These are phyloP conservation scores for Anthostomella pinea DNA, from an alignment of 2,329 filamentous ascomycete species.

Conservation along the genomic window DNA sequence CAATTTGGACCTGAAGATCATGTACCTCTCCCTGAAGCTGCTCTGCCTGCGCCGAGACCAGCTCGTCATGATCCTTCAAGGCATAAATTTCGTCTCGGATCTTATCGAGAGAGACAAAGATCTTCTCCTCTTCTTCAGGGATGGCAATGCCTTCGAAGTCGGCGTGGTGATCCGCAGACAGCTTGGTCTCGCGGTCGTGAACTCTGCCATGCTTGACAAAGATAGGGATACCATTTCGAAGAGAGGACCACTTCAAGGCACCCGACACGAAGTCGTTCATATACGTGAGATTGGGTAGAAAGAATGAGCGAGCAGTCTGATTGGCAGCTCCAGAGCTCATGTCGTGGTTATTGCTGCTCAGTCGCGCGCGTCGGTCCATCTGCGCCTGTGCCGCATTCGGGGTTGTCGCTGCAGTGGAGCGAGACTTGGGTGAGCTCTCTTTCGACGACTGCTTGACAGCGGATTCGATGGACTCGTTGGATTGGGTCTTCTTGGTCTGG, in stretches of 20 bases:
- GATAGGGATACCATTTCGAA: constrained; percentile 53
- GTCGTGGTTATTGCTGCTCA: constrained; percentile 6
- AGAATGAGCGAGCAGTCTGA: constrained; percentile 50
- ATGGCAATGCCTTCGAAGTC: constrained; percentile 50
- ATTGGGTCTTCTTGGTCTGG: constrained; percentile 23
- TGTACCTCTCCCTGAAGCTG: constrained; percentile 51
- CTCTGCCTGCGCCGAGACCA: constrained; percentile 53
- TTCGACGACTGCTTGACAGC: constrained; percentile 14
- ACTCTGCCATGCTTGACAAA: constrained; percentile 54
- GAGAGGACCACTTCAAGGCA: constrained; percentile 49
- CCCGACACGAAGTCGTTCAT: constrained; percentile 58
- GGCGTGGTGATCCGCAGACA: constrained; percentile 40
- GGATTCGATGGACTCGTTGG: constrained; percentile 11
- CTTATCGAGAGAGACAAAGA: constrained; percentile 61
- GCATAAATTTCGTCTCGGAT: constrained; percentile 56
- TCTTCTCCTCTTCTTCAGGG: constrained; percentile 53
- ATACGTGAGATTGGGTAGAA: constrained; percentile 52
- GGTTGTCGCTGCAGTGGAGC: constrained; percentile 12
- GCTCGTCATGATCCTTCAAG: constrained; percentile 54
- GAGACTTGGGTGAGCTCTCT: constrained; percentile 14
- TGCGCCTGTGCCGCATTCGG: constrained; percentile 17
- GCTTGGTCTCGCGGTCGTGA: constrained; percentile 39
- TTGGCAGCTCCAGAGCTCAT: constrained; percentile 31
- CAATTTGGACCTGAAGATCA: constrained; percentile 47
- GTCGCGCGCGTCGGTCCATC: constrained; percentile 17